Percentiles rank a stretch among this genome's conserved stretches.
Conservation (phyloP, 2,329 filamentous ascomycete genomes). For the Trichoderma sp. region DNA sequence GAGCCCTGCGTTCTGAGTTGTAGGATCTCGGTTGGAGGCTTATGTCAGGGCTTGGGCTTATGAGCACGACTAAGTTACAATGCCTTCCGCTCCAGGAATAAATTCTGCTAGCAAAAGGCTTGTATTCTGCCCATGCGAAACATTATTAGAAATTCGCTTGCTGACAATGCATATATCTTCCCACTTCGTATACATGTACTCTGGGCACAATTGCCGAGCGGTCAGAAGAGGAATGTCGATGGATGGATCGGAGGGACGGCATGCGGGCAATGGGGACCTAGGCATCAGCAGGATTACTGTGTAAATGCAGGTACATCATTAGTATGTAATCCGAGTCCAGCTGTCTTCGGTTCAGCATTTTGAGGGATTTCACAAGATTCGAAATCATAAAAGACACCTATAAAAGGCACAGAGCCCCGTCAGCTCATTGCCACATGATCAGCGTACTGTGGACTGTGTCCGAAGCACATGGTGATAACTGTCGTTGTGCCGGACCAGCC, state of each 20-base stretch:
- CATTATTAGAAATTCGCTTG: neutral
- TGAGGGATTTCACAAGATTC: neutral
- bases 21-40: neutral
- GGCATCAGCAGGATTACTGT: neutral
- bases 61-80: neutral
- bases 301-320: neutral
- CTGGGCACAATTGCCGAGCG: neutral
- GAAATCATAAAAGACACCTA: neutral
- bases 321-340: neutral
- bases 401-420: neutral
- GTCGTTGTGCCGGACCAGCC: neutral
- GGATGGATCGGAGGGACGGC: neutral
- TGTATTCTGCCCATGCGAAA: neutral
- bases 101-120: neutral
- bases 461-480: neutral
- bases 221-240: neutral
- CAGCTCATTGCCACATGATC: constrained; percentile 11
- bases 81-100: neutral
- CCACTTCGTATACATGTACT: neutral
- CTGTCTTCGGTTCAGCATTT: neutral
- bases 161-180: neutral
- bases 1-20: neutral
- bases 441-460: neutral
- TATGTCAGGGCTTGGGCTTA: neutral
- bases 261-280: neutral